Base-by-base conservation (phyloP, 345 rosid genomes). In the Melaleuca quinquenervia region DNA sequence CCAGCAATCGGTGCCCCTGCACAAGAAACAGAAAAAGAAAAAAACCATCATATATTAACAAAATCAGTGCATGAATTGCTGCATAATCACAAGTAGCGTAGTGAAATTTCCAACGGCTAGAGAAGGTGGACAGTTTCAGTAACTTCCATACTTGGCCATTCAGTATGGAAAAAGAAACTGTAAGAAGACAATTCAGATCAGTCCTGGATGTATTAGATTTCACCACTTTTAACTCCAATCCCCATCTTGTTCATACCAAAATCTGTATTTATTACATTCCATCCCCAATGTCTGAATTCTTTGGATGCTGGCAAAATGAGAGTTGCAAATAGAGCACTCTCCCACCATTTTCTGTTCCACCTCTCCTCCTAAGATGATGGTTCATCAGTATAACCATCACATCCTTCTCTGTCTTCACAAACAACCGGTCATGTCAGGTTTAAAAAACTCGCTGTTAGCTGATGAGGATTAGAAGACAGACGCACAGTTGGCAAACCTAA, bases 1-100 rank as follows among this genome's bases (percentile, higher is more conserved):
- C 99, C 99, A 52, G 98, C 95, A 62, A 98, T 95, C 11, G 99
- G 96, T 44, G 99, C 97, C 82, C 99, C 99, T 98, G 93, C 50
- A 80, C 82, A 76, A 86, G 56, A 86, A 52, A 27, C 14, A 44
- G 49, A 62, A 41, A 87, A 78, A 50, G 51, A 50, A 32, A n/a
- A 14, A 10, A 49, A 11, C 26, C 49, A 16, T 22, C 56, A 50
- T 18, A 16, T 51, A 24, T 32, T 70, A 70, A 12, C 1, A 0
- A 70, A 18, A 32, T 70, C 24, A 70, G 78, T 20, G 24, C 18
- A 64, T 1, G 4, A 32, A 64, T 22, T 32, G 78, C 44, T 64
- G 78, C 78, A 64, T 16, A 3, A 64, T 64, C 24, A 64, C 12
- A 64, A 32, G 78, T 20, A 64, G 32, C 78, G 32, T 8, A 8